Evolutionary conservation across 257 asterid genomes (phyloP).

Genomic region (Rubia yunnanensis): DNA sequence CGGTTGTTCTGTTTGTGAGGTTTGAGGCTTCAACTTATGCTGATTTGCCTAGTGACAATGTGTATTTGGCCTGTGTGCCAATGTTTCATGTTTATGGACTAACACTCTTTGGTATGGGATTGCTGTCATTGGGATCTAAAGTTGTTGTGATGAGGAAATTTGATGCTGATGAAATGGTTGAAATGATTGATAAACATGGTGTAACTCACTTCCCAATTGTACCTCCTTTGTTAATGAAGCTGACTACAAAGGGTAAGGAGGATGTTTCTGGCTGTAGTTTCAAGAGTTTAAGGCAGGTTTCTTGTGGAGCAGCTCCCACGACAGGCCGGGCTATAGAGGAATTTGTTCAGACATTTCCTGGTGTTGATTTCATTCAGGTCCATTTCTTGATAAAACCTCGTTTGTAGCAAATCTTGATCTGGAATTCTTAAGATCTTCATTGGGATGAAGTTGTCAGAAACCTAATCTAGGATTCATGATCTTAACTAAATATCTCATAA

Average conservation of each 20-base stretch:
- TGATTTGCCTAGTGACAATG: slow-evolving; percentile 31
- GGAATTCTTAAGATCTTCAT: not conserved
- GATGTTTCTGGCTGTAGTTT: slow-evolving; percentile 18
- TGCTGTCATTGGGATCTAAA: slow-evolving; percentile 60
- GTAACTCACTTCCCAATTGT: slow-evolving; percentile 62
- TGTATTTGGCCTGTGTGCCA: slow-evolving; percentile 55
- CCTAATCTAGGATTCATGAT: not conserved
- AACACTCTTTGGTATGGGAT: slow-evolving; percentile 53
- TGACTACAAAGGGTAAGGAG: slow-evolving; percentile 48
- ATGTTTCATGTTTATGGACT: slow-evolving; percentile 81
- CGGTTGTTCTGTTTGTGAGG: slow-evolving; percentile 48
- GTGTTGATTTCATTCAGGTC: slow-evolving; percentile 81
- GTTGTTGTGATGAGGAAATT: slow-evolving; percentile 56
- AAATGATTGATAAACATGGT: slow-evolving; percentile 46
- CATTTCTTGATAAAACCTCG: no score
- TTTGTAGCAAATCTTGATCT: no score
- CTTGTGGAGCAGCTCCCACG: slow-evolving; percentile 75
- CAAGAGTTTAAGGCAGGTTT: slow-evolving; percentile 62
- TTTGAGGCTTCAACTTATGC: slow-evolving; percentile 57
- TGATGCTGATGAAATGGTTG: slow-evolving; percentile 53
- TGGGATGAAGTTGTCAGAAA: not conserved
- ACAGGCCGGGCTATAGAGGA: slow-evolving; percentile 37
- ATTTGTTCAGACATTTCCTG: slow-evolving; percentile 45
- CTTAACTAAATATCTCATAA: not conserved
- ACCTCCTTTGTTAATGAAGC: slow-evolving; percentile 50